Base-by-base conservation (phyloP, 106 monocot genomes). In the Dendrobium officinale region DNA sequence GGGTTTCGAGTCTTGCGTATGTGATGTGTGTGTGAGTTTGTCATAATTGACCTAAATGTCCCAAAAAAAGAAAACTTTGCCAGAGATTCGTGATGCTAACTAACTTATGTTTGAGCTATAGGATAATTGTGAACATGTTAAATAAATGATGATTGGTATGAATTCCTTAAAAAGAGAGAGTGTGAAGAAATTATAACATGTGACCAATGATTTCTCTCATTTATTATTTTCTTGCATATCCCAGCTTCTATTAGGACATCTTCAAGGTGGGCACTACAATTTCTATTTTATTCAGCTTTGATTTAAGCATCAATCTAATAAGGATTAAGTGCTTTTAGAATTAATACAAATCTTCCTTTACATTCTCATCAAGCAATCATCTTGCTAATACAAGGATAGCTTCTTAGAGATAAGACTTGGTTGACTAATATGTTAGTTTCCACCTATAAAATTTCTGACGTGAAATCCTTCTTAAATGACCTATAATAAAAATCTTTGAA, bases 351-450 rank as follows among this genome's bases (percentile, higher is more conserved):
- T 61, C 61, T 7, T 61, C 61, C 61, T 61, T 61, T 22, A 61
- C 61, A 61, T 61, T 61, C 61, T 61, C 61, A 61, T n/a, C n/a
- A 61, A 61, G 61, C 61, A 61, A 61, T 61, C 61, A 22, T 61
- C n/a, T n/a, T 10, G n/a, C 61, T 61, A 61, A 61, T n/a, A 22
- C 61, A 61, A 22, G 19, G 22, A 61, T 61, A 61, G 61, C 61
- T 61, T 61, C 10, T n/a, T n/a, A 22, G 61, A 22, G 61, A 61
- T 22, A 61, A 61, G 61, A 61, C 61, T 61, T 61, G 22, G 61
- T 61, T 61, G 61, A 61, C 61, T n/a, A 61, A 61, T 61, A 61
- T n/a, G 5, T n/a, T n/a, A 6, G 22, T 4, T n/a, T 61, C n/a
- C 1, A 22, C 13, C 1, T 13, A 3, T 37, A 37, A 15, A 19